Evolutionary conservation across 257 asterid genomes (phyloP).

Genomic region (Verbascum thapsus): DNA sequence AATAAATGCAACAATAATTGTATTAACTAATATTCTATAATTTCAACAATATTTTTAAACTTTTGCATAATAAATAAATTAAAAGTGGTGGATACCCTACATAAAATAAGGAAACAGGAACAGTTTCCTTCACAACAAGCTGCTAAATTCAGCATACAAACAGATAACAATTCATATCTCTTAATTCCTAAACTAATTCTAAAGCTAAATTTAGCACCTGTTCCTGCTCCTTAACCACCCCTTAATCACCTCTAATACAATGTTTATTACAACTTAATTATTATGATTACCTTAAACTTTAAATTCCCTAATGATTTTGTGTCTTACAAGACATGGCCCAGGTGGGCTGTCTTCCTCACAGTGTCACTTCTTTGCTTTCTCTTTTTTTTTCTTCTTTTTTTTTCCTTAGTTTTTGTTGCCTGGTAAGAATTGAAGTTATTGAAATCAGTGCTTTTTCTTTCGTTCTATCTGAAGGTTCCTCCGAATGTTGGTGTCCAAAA

Average conservation of each 20-base stretch:
- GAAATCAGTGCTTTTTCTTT: neutral
- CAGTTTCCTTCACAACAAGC: slow-evolving; percentile 35
- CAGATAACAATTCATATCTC: slow-evolving; percentile 22
- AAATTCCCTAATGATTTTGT: slow-evolving; percentile 43
- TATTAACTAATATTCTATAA: neutral
- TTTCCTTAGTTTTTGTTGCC: neutral
- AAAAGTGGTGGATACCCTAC: slow-evolving; percentile 26
- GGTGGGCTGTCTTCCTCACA: slow-evolving; percentile 45
- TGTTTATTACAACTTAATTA: slow-evolving; percentile 32
- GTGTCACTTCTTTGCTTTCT: slow-evolving; percentile 39
- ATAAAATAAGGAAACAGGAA: slow-evolving; percentile 59
- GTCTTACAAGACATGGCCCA: slow-evolving; percentile 46
- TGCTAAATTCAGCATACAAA: slow-evolving; percentile 63
- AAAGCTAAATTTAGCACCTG: slow-evolving; percentile 71
- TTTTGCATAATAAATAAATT: slow-evolving; percentile 27
- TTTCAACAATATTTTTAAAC: no score
- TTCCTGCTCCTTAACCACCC: slow-evolving; percentile 52
- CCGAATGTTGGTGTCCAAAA: slow-evolving; percentile 77
- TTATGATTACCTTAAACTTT: neutral
- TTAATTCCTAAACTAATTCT: slow-evolving; percentile 32
- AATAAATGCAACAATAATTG: slow-evolving; percentile 20
- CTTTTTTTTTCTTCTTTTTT: slow-evolving; percentile 12
- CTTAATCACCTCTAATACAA: slow-evolving; percentile 23
- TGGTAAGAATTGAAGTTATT: neutral
- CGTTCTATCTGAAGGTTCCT: slow-evolving; percentile 55